phyloP scores from a whole-genome alignment of 129 eudicot species.

The Calendula officinalis region DNA sequence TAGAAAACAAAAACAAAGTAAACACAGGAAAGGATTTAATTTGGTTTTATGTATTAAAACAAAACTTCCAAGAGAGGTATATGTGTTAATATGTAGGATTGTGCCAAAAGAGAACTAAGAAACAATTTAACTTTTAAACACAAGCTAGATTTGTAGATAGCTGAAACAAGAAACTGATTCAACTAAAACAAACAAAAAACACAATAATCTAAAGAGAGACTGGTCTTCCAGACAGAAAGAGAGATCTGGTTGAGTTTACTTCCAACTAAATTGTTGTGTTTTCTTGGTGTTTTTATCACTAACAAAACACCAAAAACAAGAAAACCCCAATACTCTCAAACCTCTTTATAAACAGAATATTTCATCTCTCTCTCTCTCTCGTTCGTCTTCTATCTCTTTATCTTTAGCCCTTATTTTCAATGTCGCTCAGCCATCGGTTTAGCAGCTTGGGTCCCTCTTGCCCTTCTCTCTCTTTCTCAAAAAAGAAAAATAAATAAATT shows the following conservation, averaged over 20 bases:
- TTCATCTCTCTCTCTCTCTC: slow-evolving; percentile 28
- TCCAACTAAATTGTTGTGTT: slow-evolving; percentile 37
- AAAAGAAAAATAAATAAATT: slow-evolving; percentile 9
- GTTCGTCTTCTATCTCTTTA: slow-evolving; percentile 49
- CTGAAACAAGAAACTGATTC: slow-evolving; percentile 32
- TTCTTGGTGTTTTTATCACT: slow-evolving; percentile 43
- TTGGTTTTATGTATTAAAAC: slow-evolving; percentile 48
- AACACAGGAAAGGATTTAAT: slow-evolving; percentile 40
- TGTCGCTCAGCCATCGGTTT: slow-evolving; percentile 75
- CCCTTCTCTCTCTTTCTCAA: slow-evolving; percentile 8
- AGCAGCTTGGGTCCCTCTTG: slow-evolving; percentile 45
- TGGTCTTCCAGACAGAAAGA: slow-evolving; percentile 42
- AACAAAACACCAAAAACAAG: slow-evolving; percentile 56
- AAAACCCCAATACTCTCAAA: slow-evolving; percentile 45
- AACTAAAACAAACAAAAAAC: slow-evolving; percentile 44
- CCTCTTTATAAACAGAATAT: slow-evolving; percentile 43
- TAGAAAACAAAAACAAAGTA: slow-evolving; percentile 45
- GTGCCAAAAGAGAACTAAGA: slow-evolving; percentile 45
- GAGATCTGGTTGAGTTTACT: slow-evolving; percentile 47
- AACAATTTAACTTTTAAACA: slow-evolving; percentile 31
- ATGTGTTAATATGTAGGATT: slow-evolving; percentile 32
- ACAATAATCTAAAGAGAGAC: slow-evolving; percentile 38
- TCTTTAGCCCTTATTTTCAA: slow-evolving; percentile 49
- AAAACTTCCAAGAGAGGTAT: slow-evolving; percentile 35
- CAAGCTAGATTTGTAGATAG: slow-evolving; percentile 12